Percentiles rank a stretch among this genome's conserved stretches.
Conservation (phyloP, 2,329 filamentous ascomycete genomes). For the Exophiala mesophila region DNA sequence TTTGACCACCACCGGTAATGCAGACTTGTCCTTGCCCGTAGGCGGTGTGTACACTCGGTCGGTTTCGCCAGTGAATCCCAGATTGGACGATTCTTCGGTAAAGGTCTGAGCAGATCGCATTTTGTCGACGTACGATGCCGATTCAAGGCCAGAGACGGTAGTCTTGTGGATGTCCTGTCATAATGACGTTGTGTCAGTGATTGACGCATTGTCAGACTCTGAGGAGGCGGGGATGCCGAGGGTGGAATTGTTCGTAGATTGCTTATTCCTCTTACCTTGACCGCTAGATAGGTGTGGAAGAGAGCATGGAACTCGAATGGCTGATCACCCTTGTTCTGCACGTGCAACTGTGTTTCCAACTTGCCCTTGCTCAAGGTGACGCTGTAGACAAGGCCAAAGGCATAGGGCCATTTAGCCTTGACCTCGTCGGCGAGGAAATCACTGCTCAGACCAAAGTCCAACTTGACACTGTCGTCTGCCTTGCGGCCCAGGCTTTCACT, state of each 20-base stretch:
- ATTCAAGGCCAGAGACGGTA: slow-evolving; percentile 69
- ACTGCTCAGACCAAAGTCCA: slow-evolving; percentile 87
- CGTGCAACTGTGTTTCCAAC: slow-evolving; percentile 74
- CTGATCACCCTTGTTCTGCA: slow-evolving; percentile 78
- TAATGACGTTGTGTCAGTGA: too few relatives aligned
- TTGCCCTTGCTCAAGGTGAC: slow-evolving; percentile 73
- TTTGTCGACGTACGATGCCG: slow-evolving; percentile 78
- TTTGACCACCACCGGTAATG: slow-evolving; percentile 51
- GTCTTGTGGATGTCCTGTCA: slow-evolving; percentile 71
- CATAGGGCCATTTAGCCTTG: slow-evolving; percentile 72
- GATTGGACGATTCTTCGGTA: slow-evolving; percentile 58
- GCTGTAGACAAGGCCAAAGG: slow-evolving; percentile 88
- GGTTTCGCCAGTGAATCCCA: slow-evolving; percentile 71
- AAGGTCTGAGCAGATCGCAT: slow-evolving; percentile 59
- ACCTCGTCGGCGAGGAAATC: slow-evolving; percentile 64
- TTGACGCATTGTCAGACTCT: too few relatives aligned
- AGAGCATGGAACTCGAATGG: slow-evolving; percentile 88
- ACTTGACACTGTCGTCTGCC: slow-evolving; percentile 70
- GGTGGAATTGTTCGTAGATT: too few relatives aligned
- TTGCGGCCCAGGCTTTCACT: slow-evolving; percentile 42
- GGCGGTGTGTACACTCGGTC: slow-evolving; percentile 79
- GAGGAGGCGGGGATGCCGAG: too few relatives aligned
- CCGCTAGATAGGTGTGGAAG: slow-evolving; percentile 81
- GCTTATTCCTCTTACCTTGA: slow-evolving; percentile 63
- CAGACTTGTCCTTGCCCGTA: slow-evolving; percentile 51